A percentile compares a stretch with the other conserved stretches of the same genome.
Evolutionary conservation across 2,329 filamentous ascomycete genomes (phyloP).

Genomic region (Metarhizium album): DNA sequence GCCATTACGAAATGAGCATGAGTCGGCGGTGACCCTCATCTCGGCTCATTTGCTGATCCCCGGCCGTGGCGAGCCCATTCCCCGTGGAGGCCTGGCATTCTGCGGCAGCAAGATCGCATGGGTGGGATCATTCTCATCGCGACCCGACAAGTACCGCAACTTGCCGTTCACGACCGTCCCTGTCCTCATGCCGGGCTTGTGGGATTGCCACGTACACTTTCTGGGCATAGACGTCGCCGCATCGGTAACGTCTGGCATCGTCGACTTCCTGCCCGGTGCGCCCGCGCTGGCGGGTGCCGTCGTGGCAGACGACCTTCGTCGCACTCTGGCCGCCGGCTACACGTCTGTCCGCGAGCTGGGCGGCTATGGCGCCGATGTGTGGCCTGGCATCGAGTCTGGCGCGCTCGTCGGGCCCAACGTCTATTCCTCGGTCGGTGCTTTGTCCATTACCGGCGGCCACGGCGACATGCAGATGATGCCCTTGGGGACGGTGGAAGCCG

Average conservation of each 20-base stretch:
- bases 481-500: conserved; percentile 18
- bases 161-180: conserved; percentile 26
- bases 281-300: conserved; percentile 9
- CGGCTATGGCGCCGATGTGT: conserved; percentile 34
- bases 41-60: conserved; percentile 24
- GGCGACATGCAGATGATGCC: conserved; percentile 27
- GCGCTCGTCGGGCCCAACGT: conserved; percentile 35
- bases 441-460: conserved; percentile 39
- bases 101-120: conserved; percentile 26
- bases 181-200: conserved; percentile 39
- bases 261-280: conserved; percentile 6
- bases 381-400: conserved; percentile 31
- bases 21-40: conserved; percentile 11
- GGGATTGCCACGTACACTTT: conserved; percentile 42
- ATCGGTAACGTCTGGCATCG: background rate
- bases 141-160: conserved; percentile 10
- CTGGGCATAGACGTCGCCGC: conserved; percentile 18
- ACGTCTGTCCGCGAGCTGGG: conserved; percentile 39
- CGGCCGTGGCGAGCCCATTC: conserved; percentile 23
- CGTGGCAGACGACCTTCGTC: conserved; percentile 20
- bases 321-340: conserved; percentile 33
- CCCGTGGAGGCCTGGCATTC: conserved; percentile 24
- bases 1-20: too few species aligned
- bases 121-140: conserved; percentile 18
- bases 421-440: conserved; percentile 31